These are phyloP conservation scores for Entomortierella beljakovae DNA, from an alignment of 192 early-diverging fungal genomes.

Conservation along the genomic window DNA sequence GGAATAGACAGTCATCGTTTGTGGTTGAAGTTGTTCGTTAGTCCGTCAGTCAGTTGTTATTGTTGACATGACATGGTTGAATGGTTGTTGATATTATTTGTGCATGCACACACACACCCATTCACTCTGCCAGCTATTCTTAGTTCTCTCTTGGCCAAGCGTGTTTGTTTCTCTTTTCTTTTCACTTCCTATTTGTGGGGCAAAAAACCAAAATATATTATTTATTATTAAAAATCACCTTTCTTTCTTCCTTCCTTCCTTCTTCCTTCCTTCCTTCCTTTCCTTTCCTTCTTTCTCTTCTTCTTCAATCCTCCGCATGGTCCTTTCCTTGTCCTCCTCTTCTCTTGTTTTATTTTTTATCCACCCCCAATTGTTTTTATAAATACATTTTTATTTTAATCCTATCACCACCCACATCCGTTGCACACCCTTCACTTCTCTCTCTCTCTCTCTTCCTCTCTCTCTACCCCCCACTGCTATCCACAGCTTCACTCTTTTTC, in stretches of 20 bases:
- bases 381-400: neutral
- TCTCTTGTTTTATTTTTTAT: neutral
- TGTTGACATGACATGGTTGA: too few relatives aligned
- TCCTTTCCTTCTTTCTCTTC: neutral
- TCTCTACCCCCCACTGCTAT: neutral
- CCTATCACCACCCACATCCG: neutral
- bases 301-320: neutral
- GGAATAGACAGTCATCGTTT: too few relatives aligned
- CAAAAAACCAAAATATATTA: too few relatives aligned
- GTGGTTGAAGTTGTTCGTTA: too few relatives aligned
- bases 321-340: neutral
- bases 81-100: too few relatives aligned
- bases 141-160: too few relatives aligned
- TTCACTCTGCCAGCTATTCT: too few relatives aligned
- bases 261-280: neutral
- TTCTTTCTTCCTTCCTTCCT: neutral
- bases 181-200: too few relatives aligned
- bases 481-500: neutral
- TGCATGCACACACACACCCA: too few relatives aligned
- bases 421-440: neutral
- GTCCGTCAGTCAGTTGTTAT: too few relatives aligned
- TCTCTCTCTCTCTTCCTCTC: neutral
- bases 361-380: neutral
- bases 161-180: constrained; percentile 1
- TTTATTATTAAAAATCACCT: neutral